These are phyloP conservation scores for Cladosporium sp. DNA, from an alignment of 2,329 filamentous ascomycete genomes.

Conservation along the genomic window DNA sequence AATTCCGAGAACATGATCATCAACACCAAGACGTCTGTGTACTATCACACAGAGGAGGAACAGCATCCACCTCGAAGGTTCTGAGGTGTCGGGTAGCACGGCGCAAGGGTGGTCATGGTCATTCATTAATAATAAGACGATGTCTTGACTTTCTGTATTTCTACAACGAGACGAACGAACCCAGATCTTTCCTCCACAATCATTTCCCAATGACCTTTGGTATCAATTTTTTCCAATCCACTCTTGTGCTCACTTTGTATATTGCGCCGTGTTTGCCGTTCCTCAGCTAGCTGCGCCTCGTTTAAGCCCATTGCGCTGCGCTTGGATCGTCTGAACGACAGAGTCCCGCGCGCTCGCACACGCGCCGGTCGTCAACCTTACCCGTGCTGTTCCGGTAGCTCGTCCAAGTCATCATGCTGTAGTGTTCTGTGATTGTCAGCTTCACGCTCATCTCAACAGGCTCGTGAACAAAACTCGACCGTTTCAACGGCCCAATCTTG, in stretches of 20 bases:
- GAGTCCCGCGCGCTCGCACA: not conserved
- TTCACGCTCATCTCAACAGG: not conserved
- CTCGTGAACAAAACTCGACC: not conserved
- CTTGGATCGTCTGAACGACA: not conserved
- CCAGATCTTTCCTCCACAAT: not conserved
- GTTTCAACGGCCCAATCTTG: not conserved
- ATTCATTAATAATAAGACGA: not conserved
- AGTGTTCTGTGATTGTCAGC: not conserved
- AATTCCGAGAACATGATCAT: slow-evolving; percentile 19
- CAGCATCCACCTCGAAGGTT: not conserved
- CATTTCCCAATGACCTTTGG: not conserved
- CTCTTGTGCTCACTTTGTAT: not conserved
- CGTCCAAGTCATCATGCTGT: not conserved
- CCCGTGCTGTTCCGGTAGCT: not conserved
- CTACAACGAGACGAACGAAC: not conserved
- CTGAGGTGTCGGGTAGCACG: not conserved
- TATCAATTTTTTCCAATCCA: not conserved
- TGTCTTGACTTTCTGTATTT: not conserved
- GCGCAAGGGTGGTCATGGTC: not conserved
- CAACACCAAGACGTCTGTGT: slow-evolving; percentile 19
- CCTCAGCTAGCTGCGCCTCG: not conserved
- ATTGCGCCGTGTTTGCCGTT: not conserved
- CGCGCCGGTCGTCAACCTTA: not conserved
- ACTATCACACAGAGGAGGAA: slow-evolving; percentile 20
- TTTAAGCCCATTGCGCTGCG: not conserved